These are phyloP conservation scores for Eremochloa ophiuroides DNA, from an alignment of 176 grass and related monocot genomes.

Conservation along the genomic window DNA sequence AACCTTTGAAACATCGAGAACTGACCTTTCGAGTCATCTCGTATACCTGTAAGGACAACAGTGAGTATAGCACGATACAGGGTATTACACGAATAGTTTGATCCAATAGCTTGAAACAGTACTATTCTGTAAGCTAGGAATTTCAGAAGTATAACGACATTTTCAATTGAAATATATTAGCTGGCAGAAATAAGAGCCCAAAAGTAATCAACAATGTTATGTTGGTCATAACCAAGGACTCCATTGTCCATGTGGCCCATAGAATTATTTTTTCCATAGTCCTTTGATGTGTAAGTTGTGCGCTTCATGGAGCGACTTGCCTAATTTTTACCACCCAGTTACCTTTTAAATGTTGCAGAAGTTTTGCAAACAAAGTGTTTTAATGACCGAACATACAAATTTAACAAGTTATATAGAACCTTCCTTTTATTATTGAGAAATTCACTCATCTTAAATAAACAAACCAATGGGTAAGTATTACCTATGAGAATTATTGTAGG, in stretches of 20 bases:
- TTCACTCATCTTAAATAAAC: not conserved
- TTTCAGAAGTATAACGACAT: not conserved
- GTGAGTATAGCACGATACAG: not conserved
- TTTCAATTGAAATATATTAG: not conserved
- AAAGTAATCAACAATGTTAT: not conserved
- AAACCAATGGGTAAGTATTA: not conserved
- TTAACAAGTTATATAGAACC: not conserved
- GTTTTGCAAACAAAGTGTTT: not conserved
- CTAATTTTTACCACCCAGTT: not conserved
- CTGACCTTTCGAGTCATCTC: slow-evolving; percentile 44
- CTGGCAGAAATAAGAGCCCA: not conserved
- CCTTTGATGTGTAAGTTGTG: not conserved
- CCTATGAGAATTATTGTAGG: not conserved
- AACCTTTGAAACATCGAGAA: slow-evolving; percentile 38
- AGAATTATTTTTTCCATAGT: not conserved
- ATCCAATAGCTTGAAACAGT: not conserved
- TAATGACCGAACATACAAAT: too few species aligned
- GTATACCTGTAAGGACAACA: slow-evolving; percentile 44
- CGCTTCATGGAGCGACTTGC: not conserved
- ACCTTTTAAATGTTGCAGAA: not conserved
- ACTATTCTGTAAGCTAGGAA: not conserved
- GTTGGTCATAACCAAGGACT: not conserved
- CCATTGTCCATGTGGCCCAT: not conserved
- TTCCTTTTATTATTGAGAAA: not conserved
- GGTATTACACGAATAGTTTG: not conserved